Evolutionary conservation across 768 basidiomycete genomes (phyloP).

Genomic region (Floccularia luteovirens): DNA sequence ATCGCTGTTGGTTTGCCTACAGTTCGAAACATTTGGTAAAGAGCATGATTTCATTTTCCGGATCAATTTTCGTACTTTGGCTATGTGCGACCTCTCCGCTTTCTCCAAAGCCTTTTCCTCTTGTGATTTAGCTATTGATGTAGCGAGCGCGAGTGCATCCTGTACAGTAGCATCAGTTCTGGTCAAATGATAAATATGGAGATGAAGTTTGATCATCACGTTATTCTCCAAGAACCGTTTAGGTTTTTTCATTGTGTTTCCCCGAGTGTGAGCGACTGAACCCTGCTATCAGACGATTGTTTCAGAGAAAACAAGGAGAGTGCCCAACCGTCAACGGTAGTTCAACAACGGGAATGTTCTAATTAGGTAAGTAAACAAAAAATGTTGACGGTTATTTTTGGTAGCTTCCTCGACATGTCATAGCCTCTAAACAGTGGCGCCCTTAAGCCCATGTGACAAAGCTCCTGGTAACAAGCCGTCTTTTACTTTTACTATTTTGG

Average conservation of each 20-base stretch:
- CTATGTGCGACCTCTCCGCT: conserved; percentile 28
- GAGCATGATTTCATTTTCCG: too few relatives aligned
- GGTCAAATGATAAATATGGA: conserved; percentile 3
- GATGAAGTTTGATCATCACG: conserved; percentile 13
- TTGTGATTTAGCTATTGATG: conserved; percentile 33
- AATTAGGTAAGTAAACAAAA: too few relatives aligned
- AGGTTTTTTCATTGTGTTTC: conserved; percentile 14
- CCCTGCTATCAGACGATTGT: not conserved
- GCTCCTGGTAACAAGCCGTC: too few relatives aligned
- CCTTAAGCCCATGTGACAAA: too few relatives aligned
- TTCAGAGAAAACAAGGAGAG: not conserved
- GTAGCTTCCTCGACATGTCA: too few relatives aligned
- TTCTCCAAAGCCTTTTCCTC: conserved; percentile 35
- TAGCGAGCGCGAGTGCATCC: conserved; percentile 42
- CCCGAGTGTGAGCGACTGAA: not conserved
- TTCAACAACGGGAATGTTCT: too few relatives aligned
- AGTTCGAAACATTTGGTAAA: not conserved
- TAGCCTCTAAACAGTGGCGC: too few relatives aligned
- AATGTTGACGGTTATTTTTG: too few relatives aligned
- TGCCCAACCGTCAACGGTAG: too few relatives aligned
- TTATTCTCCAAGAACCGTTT: conserved; percentile 29
- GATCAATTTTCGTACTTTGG: conserved; percentile 32
- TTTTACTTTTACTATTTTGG: too few relatives aligned
- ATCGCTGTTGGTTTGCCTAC: conserved; percentile 19
- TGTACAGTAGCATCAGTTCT: conserved; percentile 14